Base-by-base conservation (phyloP, 2,329 filamentous ascomycete species). In the Chrysoporthe cubensis region DNA sequence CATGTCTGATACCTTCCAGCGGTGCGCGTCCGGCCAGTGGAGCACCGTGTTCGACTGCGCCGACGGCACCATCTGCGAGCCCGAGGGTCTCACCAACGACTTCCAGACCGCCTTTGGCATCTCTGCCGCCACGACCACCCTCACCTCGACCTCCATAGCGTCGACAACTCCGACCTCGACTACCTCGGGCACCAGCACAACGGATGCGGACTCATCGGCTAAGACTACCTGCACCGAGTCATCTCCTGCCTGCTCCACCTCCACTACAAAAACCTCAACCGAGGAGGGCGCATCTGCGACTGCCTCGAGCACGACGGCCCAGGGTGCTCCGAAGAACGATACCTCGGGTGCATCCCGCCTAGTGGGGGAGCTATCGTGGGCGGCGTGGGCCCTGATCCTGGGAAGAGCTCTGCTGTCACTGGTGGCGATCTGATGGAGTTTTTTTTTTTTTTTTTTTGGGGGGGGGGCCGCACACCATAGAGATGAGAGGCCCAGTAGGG, bases 1-100 rank as follows among this genome's bases (percentile, higher is more conserved):
- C 77, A 81, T 86, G 77, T 78, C 77, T 0, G 75, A 71, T 26
- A 78, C 76, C 44, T 87, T 82, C 76, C 84, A 87, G 75, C 80
- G 84, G 40, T 87, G 84, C 72, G 82, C 81, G 2, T 74, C 77
- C 11, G 83, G 84, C 2, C 73, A 67, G 13, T 87, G 84, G 84
- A 83, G 80, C 69, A 75, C 69, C 0, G 77, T 79, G n/a, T 77
- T 84, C 75, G 68, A 78, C 48, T 80, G 79, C 67, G 79, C 84
- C 0, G 73, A 74, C 5, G 83, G 83, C 5, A 86, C 84, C 2
- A 73, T 73, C n/a, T 86, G 84, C 70, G 56, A 43, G 63, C 84
- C 84, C 0, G 71, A 73, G 1, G 83, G 84, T 1, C 74, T 81
- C 59, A 80, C 78, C 2, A 74, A 79, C 50, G 78, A 82, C 54